phyloP scores from a whole-genome alignment of 2,329 filamentous ascomycete species.

The Xylaria sp. region DNA sequence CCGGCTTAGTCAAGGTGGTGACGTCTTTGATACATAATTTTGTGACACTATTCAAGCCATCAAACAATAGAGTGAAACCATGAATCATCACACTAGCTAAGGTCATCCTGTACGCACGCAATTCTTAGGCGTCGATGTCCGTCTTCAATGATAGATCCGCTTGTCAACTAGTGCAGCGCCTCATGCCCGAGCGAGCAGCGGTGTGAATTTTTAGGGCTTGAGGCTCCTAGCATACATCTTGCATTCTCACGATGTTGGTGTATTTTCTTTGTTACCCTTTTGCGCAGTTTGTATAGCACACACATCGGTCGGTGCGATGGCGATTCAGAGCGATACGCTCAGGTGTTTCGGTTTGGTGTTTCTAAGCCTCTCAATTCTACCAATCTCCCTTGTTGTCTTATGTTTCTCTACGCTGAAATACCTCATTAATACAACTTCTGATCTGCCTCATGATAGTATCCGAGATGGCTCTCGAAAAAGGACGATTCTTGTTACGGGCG shows the following conservation, averaged over 20 bases:
- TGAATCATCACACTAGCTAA: not conserved
- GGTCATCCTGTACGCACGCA: not conserved
- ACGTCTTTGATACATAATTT: not conserved
- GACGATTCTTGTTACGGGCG: constrained; percentile 73
- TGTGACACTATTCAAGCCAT: not conserved
- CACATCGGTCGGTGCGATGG: not conserved
- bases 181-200: too few species aligned
- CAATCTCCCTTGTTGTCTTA: constrained; percentile 23
- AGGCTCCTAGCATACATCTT: not conserved
- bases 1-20: not conserved
- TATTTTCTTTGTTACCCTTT: not conserved
- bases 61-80: not conserved
- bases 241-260: not conserved
- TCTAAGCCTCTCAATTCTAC: constrained; percentile 29
- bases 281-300: not conserved
- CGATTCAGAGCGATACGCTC: not conserved
- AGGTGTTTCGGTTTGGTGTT: constrained; percentile 29
- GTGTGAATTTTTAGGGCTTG: not conserved
- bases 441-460: not conserved
- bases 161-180: too few species aligned
- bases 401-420: constrained; percentile 2
- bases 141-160: too few species aligned
- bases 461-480: constrained; percentile 9
- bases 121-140: too few species aligned
- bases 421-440: not conserved